Base-by-base conservation (phyloP, 768 basidiomycete genomes). In the Amanita subjunquillea region DNA sequence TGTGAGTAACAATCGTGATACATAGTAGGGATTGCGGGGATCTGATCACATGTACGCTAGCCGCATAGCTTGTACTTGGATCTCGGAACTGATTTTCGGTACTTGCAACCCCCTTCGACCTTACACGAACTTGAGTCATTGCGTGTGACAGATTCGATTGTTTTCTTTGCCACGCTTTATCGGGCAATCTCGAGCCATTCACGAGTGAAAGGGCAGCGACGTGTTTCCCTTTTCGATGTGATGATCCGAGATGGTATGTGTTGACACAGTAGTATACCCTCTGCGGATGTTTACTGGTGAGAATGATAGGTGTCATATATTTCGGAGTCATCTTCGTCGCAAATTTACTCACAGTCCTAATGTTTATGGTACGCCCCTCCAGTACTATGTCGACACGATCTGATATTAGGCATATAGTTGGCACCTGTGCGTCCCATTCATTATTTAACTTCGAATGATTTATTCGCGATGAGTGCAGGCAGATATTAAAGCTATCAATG, bases 11-110 rank as follows among this genome's bases (percentile, higher is more conserved):
- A 9, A 2, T 32, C 3, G 32, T 62, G 8, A 12, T 30, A 17
- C 42, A 2, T 36, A 1, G 43, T 23, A 27, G 13, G 10, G 43
- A 36, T 30, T 6, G 17, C 7, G 20, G 6, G 6, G 30, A 27
- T 30, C 38, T 51, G 41, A 51, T 27, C 3, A 23, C 15, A 22
- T 30, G n/a, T n/a, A 13, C 17, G 2, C n/a, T 48, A 70, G 69
- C 2, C 65, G 69, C 6, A 63, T 71, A 50, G 63, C 60, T 3
- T 66, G 62, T 39, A 69, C 67, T 6, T 71, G 68, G 68, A 63
- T 69, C 15, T 64, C 66, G n/a, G 69, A 71, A 44, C 58, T 69
- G 3, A 55, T 61, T 12, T 71, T 71, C 40, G 68, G 67, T 68
- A 29, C 51, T 34, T 10, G 20, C 43, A 6, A 20, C 10, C 48